Base-by-base conservation (phyloP, 2,329 filamentous ascomycete genomes). In the Escovopsis weberi region DNA sequence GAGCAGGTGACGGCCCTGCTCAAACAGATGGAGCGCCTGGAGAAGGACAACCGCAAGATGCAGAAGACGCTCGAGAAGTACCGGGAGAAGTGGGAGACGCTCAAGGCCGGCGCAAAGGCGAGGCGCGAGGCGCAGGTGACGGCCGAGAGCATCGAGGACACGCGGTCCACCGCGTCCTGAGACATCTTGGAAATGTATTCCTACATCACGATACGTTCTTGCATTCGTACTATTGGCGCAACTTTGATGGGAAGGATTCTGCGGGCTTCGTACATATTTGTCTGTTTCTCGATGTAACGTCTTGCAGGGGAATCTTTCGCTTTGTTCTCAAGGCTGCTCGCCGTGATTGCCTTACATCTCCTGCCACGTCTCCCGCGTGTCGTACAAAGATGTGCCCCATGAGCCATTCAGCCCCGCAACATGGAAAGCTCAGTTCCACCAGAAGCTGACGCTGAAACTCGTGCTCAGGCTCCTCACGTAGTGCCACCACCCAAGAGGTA, bases 401-500 rank as follows among this genome's bases (percentile, higher is more conserved):
- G 23, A 18, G n/a, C 19, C 12, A 19, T 26, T 26, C 18, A 34
- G 15, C n/a, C 26, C 15, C 15, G 15, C 15, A 15, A 15, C 15
- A 15, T 15, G 15, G 15, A 15, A 15, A 15, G 15, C 15, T 6
- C 41, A 74, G 50, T 84, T 82, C 83, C 85, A 98, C 91, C 91
- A 98, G 56, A 95, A 96, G 56, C 87, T 95, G 11, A 96, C 87
- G 51, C 88, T 95, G 55, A 94, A 88, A 56, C 89, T 94, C 18
- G 85, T 76, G 44, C 78, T 86, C 54, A 96, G 58, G 40, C 86
- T 86, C 46, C 84, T 72, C 4, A 96, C 85, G 60, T 95, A 96
- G 66, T 98, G 91, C 91, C 91, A 98, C 89, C 91, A 98, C 1
- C 89, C 91, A 5, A 85, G 72, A 0, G 91, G 91, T 42, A 98